phyloP scores from a whole-genome alignment of 116 monocot genomes.

The Trichopus zeylanicus region DNA sequence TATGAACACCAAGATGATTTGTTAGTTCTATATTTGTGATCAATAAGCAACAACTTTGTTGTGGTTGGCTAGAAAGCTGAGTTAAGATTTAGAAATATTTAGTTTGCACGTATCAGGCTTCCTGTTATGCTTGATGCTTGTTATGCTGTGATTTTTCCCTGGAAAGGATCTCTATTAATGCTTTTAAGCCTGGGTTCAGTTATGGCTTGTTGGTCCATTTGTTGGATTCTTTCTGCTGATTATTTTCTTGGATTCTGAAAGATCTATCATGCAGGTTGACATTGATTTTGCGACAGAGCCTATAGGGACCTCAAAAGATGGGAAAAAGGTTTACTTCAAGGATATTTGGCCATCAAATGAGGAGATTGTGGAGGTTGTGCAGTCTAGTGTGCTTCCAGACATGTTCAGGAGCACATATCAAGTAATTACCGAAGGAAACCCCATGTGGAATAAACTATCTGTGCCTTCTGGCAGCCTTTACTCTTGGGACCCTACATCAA shows the following conservation, averaged over 20 bases:
- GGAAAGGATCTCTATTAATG: too few species aligned
- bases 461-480: constrained; percentile 40
- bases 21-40: too few species aligned
- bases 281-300: constrained; percentile 77
- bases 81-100: too few species aligned
- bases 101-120: too few species aligned
- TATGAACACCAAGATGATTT: neutral
- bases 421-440: constrained; percentile 56
- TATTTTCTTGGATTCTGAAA: neutral
- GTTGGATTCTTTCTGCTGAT: neutral
- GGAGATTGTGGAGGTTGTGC: constrained; percentile 52
- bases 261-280: constrained; percentile 37
- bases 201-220: too few species aligned
- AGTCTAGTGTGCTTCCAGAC: constrained; percentile 48
- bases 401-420: constrained; percentile 59
- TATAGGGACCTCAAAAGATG: constrained; percentile 60
- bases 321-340: constrained; percentile 47
- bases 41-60: too few species aligned
- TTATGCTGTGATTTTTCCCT: too few species aligned
- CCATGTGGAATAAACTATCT: constrained; percentile 62
- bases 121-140: too few species aligned
- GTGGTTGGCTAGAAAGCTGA: too few species aligned
- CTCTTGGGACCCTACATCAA: constrained; percentile 52
- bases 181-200: too few species aligned
- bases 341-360: constrained; percentile 71